Conservation (phyloP, 495 filamentous ascomycete species). For the Aspergillus avenaceus region DNA sequence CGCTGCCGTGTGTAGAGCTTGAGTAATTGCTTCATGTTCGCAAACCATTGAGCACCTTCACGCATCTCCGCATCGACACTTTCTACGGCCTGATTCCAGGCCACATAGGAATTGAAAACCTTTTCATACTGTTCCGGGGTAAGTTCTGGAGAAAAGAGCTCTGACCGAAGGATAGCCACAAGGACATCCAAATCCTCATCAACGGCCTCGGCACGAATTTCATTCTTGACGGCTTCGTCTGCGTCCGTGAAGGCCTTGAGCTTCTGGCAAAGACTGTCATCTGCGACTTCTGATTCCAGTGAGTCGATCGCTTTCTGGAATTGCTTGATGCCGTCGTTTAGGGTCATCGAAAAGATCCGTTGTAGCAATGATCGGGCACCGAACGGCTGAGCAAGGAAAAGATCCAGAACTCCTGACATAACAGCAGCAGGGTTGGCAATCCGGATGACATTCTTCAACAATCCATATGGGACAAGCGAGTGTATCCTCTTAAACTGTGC, state of each 20-base stretch:
- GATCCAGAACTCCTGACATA: conserved; percentile 86
- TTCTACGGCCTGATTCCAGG: conserved; percentile 91
- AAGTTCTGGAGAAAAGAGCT: conserved; percentile 66
- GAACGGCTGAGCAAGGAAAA: conserved; percentile 94
- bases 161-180: conserved; percentile 74
- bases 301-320: conserved; percentile 84
- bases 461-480: conserved; percentile 83
- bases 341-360: conserved; percentile 84
- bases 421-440: conserved; percentile 95
- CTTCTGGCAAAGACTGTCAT: conserved; percentile 75
- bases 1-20: conserved; percentile 88
- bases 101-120: conserved; percentile 92
- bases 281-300: conserved; percentile 67
- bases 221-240: conserved; percentile 66
- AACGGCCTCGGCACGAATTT: conserved; percentile 66
- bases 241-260: conserved; percentile 72
- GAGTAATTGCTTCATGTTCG: conserved; percentile 88
- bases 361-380: conserved; percentile 86
- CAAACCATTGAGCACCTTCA: conserved; percentile 84
- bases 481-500: conserved; percentile 92
- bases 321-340: conserved; percentile 81
- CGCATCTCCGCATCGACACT: conserved; percentile 86
- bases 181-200: conserved; percentile 74
- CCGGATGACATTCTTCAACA: conserved; percentile 94
- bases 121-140: conserved; percentile 68